Base-by-base conservation (phyloP, 2,329 filamentous ascomycete species). In the Pseudogymnoascus sp. region DNA sequence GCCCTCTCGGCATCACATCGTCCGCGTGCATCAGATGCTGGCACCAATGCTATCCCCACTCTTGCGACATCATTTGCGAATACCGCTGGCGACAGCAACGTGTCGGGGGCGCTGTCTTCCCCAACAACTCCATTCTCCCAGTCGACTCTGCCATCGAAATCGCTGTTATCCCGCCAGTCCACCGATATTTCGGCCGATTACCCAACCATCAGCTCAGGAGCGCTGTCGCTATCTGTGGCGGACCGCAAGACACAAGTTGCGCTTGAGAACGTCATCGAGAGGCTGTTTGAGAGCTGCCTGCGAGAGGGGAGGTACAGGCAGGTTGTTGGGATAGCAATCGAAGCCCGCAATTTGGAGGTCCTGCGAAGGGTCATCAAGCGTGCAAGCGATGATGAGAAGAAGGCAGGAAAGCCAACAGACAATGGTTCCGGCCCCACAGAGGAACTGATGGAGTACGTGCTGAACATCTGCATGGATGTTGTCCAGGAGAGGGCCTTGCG, bases 381-480 rank as follows among this genome's bases (percentile, higher is more conserved):
- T 35, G 93, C 91, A n/a, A 92, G 86, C 71, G 86, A 92, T 59
- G 91, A 95, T 67, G 91, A 92, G 75, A 91, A 89, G 77, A 82
- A 84, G 61, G 79, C 82, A 68, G 82, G 81, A 72, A 85, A 87
- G 72, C 75, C 78, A 38, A 75, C 74, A 3, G 84, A 86, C 66
- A 77, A 76, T 16, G 78, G 78, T 22, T 76, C 79, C 58, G 82
- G 84, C 3, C 84, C 87, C 28, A 88, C 91, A 16, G 92, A 97
- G 73, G 93, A 97, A 73, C 78, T 99, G 63, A 94, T 99, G 88
- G 94, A 99, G 69, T 99, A 99, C 72, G 89, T 94, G 19, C 78
- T 99, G 65, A 87, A 92, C 68, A 95, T 99, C 68, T 97, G 93
- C 80, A 96, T 99, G 91, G 92, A 95, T 65, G 88, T 97, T 64